Base-by-base conservation (phyloP, 208 protist genomes). In the Trypanosoma melophagium region DNA sequence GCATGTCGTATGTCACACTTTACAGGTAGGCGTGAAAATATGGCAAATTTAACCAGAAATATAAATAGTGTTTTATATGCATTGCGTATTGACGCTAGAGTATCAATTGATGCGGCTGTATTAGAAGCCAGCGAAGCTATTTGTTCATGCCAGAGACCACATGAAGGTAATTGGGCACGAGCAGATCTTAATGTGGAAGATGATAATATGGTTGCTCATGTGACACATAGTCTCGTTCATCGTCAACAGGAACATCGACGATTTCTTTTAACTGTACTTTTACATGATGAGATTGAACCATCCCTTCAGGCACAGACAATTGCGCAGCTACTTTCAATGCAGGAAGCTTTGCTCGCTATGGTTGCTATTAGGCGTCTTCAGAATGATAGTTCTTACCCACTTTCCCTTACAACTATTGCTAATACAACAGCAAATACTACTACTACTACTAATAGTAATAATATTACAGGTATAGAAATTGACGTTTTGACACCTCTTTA, bases 161-260 rank as follows among this genome's bases (percentile, higher is more conserved):
- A 83, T 40, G 52, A 66, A 28, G 73, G 77, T 31, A 92, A 92
- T 74, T 95, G 89, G 89, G 84, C 89, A 10, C 79, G 86, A 16
- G 69, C 76, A 2, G 73, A 95, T 58, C 67, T 91, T 13, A 79
- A 91, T 59, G 25, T 74, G 13, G 89, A 95, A 59, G 86, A 92
- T 62, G 74, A 86, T 24, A 91, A 87, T 71, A 83, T 95, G 31
- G 68, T 95, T 10, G 56, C 80, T 42, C 82, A 84, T 24, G 86
- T 92, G 44, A 95, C 86, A 7, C 64, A 76, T 24, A 77, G 79
- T 54, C 77, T 95, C 25, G 79, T 78, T 16, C 74, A 60, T 2
- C 72, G 83, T 16, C 86, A 95, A 71, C 81, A 92, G 62, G 58
- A 79, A 35, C 89, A 95, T 61, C 84, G 86, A 25, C 79, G 70